Evolutionary conservation across 208 protist species (phyloP), one percentile per base, ranked within the genome.

Genomic region (Angomonas desouzai): DNA sequence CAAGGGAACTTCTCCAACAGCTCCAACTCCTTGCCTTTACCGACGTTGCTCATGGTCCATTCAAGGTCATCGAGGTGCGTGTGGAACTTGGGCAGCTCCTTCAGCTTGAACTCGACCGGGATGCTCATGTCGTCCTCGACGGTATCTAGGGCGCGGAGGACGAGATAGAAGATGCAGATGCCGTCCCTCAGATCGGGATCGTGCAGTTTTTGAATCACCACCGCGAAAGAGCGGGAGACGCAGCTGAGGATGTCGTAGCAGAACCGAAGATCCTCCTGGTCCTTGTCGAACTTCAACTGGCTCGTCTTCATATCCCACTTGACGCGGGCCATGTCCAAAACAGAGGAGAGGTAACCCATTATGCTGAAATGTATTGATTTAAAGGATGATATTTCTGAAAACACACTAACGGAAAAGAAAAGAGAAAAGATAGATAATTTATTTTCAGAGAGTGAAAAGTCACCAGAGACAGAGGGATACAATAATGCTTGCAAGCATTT

Each of bases 121-220:
- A 97, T 66, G n/a, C 72, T 77, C 76, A 96, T 97, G 70, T 98
- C 93, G 67, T 98, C 95, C 83, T 98, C 96, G 25, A 98, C 69
- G 20, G 97, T 98, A 76, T 98, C 97, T 9, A 98, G 86, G 0
- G 89, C 96, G 28, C 96, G 86, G 23, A 99, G 80, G 18, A 98
- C 95, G 20, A 98, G 85, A 77, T 98, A 99, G 64, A 99, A 99
- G 29, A 99, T 78, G 79, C 94, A 98, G 47, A 99, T 84, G 29
- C 82, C 80, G 53, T 94, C 84, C 20, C 89, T 76, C n/a, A 98
- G 67, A 36, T 87, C 81, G 25, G 53, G 40, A 16, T 85, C 79
- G 0, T 78, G 58, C 3, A 99, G 78, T 65, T 97, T 84, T 72
- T 83, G 69, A 72, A 99, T 98, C 3, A 99, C 97, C 29, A 93